Evolutionary conservation across 1,139 yeast species (phyloP).

Genomic region (Debaryomyces psychrophilus): DNA sequence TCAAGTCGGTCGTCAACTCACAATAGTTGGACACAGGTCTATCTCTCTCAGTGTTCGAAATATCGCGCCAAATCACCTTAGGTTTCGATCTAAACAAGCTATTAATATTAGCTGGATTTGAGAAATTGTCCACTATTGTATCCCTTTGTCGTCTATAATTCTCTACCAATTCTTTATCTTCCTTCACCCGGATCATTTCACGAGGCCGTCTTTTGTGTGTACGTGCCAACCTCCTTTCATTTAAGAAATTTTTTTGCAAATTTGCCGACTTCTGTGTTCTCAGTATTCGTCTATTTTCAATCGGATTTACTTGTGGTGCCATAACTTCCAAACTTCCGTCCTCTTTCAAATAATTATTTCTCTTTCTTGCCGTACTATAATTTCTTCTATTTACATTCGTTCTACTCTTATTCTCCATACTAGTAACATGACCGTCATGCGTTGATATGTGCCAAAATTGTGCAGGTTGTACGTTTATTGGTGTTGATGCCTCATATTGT

Average conservation of each 20-base stretch:
- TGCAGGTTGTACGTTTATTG: background rate
- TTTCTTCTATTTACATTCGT: background rate
- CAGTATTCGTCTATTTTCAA: background rate
- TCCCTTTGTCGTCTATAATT: constrained; percentile 22
- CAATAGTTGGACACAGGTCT: constrained; percentile 6
- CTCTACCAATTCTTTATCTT: constrained; percentile 18
- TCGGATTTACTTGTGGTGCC: background rate
- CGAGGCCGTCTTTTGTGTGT: constrained; percentile 1
- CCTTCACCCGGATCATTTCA: constrained; percentile 12
- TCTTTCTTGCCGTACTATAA: background rate
- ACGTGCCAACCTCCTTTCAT: constrained; percentile 5
- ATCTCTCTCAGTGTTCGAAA: background rate
- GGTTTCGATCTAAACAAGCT: constrained; percentile 17
- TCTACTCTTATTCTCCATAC: background rate
- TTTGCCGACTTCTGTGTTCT: background rate
- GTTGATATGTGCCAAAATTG: background rate
- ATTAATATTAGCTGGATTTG: constrained; percentile 18
- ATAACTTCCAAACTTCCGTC: background rate
- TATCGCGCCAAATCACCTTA: background rate
- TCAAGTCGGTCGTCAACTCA: constrained; percentile 9
- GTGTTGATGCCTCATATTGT: background rate
- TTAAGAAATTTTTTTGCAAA: background rate
- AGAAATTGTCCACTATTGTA: constrained; percentile 23
- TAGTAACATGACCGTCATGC: background rate
- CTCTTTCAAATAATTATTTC: constrained; percentile 5